These are phyloP conservation scores for Sanghuangporus weigelae DNA, from an alignment of 1,284 basidiomycete species.

Conservation along the genomic window DNA sequence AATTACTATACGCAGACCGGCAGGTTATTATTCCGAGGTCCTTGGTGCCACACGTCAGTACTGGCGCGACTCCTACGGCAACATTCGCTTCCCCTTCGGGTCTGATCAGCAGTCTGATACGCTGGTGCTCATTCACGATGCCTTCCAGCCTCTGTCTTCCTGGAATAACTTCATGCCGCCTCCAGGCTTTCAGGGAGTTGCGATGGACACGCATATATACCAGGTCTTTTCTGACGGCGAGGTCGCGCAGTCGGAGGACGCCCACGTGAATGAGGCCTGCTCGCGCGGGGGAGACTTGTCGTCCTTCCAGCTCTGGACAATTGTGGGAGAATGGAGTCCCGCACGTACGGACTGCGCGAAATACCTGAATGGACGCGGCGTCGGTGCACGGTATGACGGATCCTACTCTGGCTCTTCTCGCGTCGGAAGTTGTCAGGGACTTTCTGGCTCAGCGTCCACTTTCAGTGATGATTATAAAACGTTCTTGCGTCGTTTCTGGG, in stretches of 20 bases:
- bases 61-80: conserved; percentile 71
- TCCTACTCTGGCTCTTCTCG: conserved; percentile 55
- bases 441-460: conserved; percentile 66
- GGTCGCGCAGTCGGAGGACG: conserved; percentile 42
- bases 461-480: conserved; percentile 81
- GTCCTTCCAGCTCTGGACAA: conserved; percentile 60
- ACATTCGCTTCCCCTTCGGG: conserved; percentile 65
- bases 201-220: conserved; percentile 82
- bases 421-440: conserved; percentile 69
- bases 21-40: conserved; percentile 57
- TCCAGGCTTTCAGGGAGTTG: conserved; percentile 59
- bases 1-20: conserved; percentile 50
- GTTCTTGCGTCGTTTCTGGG: conserved; percentile 80
- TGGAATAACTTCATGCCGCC: conserved; percentile 69
- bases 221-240: conserved; percentile 71
- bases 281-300: conserved; percentile 38
- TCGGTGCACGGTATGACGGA: conserved; percentile 78
- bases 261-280: conserved; percentile 71
- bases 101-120: conserved; percentile 53
- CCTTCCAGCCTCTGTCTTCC: conserved; percentile 73
- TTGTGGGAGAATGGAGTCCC: conserved; percentile 85
- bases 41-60: conserved; percentile 61
- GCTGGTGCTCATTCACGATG: conserved; percentile 77
- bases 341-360: conserved; percentile 86
- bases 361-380: conserved; percentile 65